These are phyloP conservation scores for Clohesyomyces aquaticus DNA, from an alignment of 495 filamentous ascomycete genomes.

Conservation along the genomic window DNA sequence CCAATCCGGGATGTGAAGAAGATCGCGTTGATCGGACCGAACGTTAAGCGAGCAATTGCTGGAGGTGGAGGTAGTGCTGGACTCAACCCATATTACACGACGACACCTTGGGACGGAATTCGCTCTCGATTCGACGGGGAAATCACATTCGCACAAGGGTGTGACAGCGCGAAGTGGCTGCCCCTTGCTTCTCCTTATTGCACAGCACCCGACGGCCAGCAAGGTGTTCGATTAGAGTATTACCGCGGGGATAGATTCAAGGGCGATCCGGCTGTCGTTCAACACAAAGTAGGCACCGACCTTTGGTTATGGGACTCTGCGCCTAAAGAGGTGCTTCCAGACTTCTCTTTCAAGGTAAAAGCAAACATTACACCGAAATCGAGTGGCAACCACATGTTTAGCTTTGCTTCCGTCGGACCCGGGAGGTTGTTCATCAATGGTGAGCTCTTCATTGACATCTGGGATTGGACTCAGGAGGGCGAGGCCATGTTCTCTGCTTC, in stretches of 20 bases:
- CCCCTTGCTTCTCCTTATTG: constrained; percentile 64
- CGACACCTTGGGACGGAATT: constrained; percentile 72
- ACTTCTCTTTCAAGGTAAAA: constrained; percentile 65
- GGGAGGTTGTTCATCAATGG: constrained; percentile 40
- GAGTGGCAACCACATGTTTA: constrained; percentile 40
- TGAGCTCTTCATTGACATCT: constrained; percentile 70
- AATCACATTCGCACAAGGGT: constrained; percentile 60
- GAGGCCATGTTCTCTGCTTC: constrained; percentile 64
- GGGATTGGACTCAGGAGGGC: constrained; percentile 67
- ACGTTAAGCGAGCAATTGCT: constrained; percentile 74
- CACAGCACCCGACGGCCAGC: constrained; percentile 58
- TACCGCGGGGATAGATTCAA: constrained; percentile 65
- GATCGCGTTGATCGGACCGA: constrained; percentile 80
- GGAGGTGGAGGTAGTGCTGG: constrained; percentile 82
- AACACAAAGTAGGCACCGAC: constrained; percentile 63
- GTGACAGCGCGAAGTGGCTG: constrained; percentile 68
- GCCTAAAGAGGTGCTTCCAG: constrained; percentile 61
- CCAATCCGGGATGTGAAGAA: constrained; percentile 48
- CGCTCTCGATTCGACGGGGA: constrained; percentile 51
- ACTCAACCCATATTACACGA: constrained; percentile 76
- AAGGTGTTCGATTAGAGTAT: constrained; percentile 65
- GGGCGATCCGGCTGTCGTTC: constrained; percentile 57
- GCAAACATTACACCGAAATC: constrained; percentile 53
- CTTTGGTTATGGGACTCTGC: constrained; percentile 72
- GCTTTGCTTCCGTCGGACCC: constrained; percentile 42